Conservation (phyloP, 305 asterid species). For the Fraxinus paxiana region DNA sequence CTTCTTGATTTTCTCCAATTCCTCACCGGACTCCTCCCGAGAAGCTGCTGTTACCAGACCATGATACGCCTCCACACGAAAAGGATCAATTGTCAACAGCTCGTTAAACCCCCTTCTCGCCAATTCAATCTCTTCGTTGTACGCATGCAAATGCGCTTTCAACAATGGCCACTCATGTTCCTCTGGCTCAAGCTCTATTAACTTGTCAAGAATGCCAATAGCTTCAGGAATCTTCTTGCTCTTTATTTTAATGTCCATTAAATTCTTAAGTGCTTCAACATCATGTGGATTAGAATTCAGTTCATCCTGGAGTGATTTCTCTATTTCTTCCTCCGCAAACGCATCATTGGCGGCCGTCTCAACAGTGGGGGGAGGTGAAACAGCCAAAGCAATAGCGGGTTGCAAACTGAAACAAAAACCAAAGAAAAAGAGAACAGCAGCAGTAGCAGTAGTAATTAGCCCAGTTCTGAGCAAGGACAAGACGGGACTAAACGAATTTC, state of each 20-base stretch:
- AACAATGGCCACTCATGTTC: slow-evolving; percentile 77
- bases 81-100: slow-evolving; percentile 59
- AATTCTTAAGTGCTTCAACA: slow-evolving; percentile 35
- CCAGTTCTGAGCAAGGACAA: slow-evolving; percentile 40
- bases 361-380: slow-evolving; percentile 30
- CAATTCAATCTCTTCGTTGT: slow-evolving; percentile 45
- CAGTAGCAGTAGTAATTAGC: slow-evolving; percentile 50
- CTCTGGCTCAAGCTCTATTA: slow-evolving; percentile 59
- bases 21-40: slow-evolving; percentile 48
- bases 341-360: slow-evolving; percentile 32
- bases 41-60: slow-evolving; percentile 71
- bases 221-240: slow-evolving; percentile 53
- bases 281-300: slow-evolving; percentile 52
- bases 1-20: slow-evolving; percentile 40
- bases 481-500: slow-evolving; percentile 7
- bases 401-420: slow-evolving; percentile 30
- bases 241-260: slow-evolving; percentile 69
- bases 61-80: slow-evolving; percentile 73
- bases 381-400: slow-evolving; percentile 37
- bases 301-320: slow-evolving; percentile 42
- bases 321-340: slow-evolving; percentile 41
- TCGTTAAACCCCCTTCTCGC: slow-evolving; percentile 59
- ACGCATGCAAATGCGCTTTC: slow-evolving; percentile 63
- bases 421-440: slow-evolving; percentile 50
- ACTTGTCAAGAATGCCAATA: slow-evolving; percentile 43